Base-by-base conservation (phyloP, 768 basidiomycete genomes). In the Sarcodon sp. region DNA sequence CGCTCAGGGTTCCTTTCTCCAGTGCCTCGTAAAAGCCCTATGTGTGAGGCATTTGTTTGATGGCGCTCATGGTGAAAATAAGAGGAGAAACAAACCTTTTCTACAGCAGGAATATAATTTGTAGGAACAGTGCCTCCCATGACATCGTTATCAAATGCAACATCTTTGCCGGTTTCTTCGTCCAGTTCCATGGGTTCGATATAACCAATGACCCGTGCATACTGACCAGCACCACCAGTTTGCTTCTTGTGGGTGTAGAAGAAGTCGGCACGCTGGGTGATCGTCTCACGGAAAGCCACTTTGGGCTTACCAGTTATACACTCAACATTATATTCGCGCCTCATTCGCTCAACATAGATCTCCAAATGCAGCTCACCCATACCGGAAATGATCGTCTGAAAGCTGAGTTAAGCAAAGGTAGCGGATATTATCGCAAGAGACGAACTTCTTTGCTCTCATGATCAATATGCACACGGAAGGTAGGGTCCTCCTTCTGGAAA, bases 361-460 rank as follows among this genome's bases (percentile, higher is more conserved):
- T 99, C 96, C 18, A 99, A 77, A 61, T 99, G 96, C 13, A 99
- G 78, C 64, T 99, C 96, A 21, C 96, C 96, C 96, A 99, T 99
- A 16, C 96, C 96, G 32, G 93, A 97, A 54, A 99, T 97, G 64
- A 99, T 98, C 12, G 94, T 98, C 88, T 92, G 54, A 13, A 37
- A n/a, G n/a, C 15, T 43, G 12, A 3, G 47, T 38, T 21, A 38
- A 34, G 8, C 15, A 33, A 3, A 46, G 33, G 31, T 9, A 45
- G 49, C n/a, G 41, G 27, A 33, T 33, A 48, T 7, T 34, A 31
- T 16, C 38, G 34, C 45, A 34, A 43, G 9, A 1, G 3, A 47
- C 62, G 53, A 55, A 87, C 89, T 79, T 99, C 94, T 64, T 94
- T 91, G 60, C 85, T 88, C 60, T 96, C 93, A 27, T 73, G 65